A percentile compares a stretch with the other conserved stretches of the same genome.
Conservation (phyloP, 192 early-diverging fungal genomes). For the Gamsiella multidivaricata region DNA sequence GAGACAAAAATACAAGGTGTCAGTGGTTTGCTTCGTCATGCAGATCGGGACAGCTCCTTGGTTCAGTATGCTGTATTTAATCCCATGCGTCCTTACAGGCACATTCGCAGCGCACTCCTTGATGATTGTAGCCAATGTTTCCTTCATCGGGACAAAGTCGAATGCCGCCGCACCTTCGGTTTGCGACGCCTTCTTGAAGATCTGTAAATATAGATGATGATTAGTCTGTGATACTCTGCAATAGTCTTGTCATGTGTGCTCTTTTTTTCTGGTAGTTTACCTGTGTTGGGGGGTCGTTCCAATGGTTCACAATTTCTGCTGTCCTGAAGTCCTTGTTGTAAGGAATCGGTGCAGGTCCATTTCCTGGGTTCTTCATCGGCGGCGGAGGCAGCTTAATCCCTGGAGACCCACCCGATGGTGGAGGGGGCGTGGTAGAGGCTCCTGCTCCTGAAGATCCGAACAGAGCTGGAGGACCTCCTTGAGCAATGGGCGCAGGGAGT, state of each 20-base stretch:
- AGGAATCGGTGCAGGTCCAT: conserved; percentile 10
- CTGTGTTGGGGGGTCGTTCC: conserved; percentile 65
- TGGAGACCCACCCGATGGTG: conserved; percentile 3
- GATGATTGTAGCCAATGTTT: conserved; percentile 30
- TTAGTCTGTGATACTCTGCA: not conserved
- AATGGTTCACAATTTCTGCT: conserved; percentile 61
- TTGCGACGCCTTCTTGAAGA: conserved; percentile 34
- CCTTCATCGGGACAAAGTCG: conserved; percentile 42
- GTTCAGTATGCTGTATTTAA: not conserved
- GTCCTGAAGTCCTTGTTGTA: conserved; percentile 58
- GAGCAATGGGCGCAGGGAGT: conserved; percentile 2
- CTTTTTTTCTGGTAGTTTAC: conserved; percentile 12
- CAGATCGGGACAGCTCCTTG: too few relatives aligned
- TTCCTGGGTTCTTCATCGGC: conserved; percentile 23
- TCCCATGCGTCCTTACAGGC: conserved; percentile 19
- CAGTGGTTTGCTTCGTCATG: not conserved
- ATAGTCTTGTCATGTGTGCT: not conserved
- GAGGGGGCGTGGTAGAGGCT: conserved; percentile 13
- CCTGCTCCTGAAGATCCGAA: conserved; percentile 14
- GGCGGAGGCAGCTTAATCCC: conserved; percentile 44
- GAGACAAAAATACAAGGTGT: not conserved
- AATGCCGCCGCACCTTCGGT: conserved; percentile 12
- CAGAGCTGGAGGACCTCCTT: conserved; percentile 34
- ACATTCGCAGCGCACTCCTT: conserved; percentile 39
- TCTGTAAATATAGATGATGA: too few relatives aligned